Evolutionary conservation across 140 eudicot species (phyloP), one percentile per base, ranked within the genome.

Genomic region (Artemisia princeps): DNA sequence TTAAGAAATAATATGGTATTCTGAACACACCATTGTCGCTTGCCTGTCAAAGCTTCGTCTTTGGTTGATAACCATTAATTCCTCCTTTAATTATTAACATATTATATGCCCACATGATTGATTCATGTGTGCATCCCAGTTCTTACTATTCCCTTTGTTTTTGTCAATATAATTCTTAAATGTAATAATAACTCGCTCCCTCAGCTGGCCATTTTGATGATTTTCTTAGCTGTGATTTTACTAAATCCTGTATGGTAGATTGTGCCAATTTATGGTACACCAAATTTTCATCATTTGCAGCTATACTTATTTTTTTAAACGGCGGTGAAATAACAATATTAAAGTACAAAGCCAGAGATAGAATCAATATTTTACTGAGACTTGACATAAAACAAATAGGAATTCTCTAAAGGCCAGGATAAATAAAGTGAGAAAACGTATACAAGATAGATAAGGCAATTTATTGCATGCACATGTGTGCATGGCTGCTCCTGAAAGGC

Each of bases 401-500:
- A 22, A 6, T 73, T 33, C 0, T 56, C 12, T 10, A 22, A 37
- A 44, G 62, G 42, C 54, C 16, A 53, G n/a, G 30, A 53, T 23
- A 61, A 14, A 42, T 2, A 48, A 75, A 53, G 65, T 67, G 13
- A 40, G 52, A 65, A 56, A 57, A 16, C 19, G 53, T 68, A 68
- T 75, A 24, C 16, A 42, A 11, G 51, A 44, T 60, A 62, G 75
- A 62, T 75, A 68, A 54, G 66, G 79, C 60, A 42, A 68, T 68
- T 75, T 56, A 75, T 68, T 61, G 65, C 14, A 54, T 19, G 66
- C 75, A 75, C 79, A 69, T 75, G 79, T 68, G 60, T 61, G 75
- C 67, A 68, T 68, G 79, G 60, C 65, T 51, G 20, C 44, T 67
- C 58, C 26, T 51, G 64, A 42, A 74, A 48, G 30, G 69, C 55